Base-by-base conservation (phyloP, 306 rosid genomes). In the Sphenostylis stenocarpa region DNA sequence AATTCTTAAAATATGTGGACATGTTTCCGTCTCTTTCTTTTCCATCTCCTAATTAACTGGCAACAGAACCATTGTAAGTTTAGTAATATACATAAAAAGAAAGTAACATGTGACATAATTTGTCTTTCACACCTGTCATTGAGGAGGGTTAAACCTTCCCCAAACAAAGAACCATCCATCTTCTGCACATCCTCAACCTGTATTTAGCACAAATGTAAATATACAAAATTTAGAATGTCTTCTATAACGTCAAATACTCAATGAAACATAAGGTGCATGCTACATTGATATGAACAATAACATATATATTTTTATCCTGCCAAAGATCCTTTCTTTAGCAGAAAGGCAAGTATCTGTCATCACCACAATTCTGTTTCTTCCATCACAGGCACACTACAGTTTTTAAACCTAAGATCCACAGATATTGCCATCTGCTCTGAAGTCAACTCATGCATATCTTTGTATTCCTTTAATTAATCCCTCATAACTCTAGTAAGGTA, bases 141-240 rank as follows among this genome's bases (percentile, higher is more conserved):
- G 38, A 88, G 80, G 69, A 90, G 93, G 80, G 98, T 92, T 79
- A 95, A 85, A 79, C 98, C 98, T 86, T 95, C 98, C 53, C 98
- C 97, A 80, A 95, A 95, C 28, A 88, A 69, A 31, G 90, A 77
- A 72, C 11, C 31, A 72, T 88, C 92, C 91, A 95, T 89, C 87
- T 83, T 77, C 51, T 77, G 91, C 60, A 92, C 66, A 39, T 45
- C 84, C 85, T 90, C 89, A 51, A 92, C 89, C 97, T 95, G 91
- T 41, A 76, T 11, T 23, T 55, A 70, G 58, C 52, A 78, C 31
- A 47, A 52, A 76, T 38, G 12, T 44, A 31, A 15, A 31, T 60
- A n/a, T 51, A 61, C 21, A n/a, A 56, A 45, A 70, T 79, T 62
- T 60, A 53, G 28, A 48, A 58, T 24, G 73, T 51, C 60, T 69